These are phyloP conservation scores for Trypanosoma conorhini DNA, from an alignment of 208 protist genomes.

Conservation along the genomic window DNA sequence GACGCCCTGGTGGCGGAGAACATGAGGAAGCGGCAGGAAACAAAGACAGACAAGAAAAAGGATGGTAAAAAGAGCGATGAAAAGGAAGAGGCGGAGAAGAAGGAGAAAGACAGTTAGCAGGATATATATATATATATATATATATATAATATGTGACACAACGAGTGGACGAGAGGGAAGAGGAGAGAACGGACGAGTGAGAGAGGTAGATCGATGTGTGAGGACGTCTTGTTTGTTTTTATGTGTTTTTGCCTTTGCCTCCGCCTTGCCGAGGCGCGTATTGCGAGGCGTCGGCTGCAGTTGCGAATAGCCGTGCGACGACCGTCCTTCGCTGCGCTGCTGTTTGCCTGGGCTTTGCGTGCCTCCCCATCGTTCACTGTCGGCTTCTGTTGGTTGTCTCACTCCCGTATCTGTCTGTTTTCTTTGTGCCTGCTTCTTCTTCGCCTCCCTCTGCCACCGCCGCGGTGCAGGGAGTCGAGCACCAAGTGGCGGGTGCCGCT, in stretches of 20 bases:
- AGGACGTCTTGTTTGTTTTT: neutral
- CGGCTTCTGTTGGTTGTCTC: neutral
- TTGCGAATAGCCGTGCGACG: too few species aligned
- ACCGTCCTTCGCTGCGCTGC: too few species aligned
- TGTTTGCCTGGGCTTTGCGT: too few species aligned
- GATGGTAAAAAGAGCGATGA: slow-evolving; percentile 7
- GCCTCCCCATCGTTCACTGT: neutral
- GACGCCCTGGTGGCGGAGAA: slow-evolving; percentile 82
- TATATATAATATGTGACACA: neutral
- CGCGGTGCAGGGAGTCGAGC: neutral
- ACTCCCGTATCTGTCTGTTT: neutral
- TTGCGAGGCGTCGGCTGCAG: too few species aligned
- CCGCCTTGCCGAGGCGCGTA: too few species aligned
- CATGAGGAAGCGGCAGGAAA: slow-evolving; percentile 52
- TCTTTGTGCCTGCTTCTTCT: neutral
- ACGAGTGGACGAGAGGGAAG: neutral
- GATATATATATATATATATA: neutral
- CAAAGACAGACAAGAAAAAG: slow-evolving; percentile 20
- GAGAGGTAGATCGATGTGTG: neutral
- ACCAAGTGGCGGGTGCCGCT: neutral
- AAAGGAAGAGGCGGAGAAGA: slow-evolving; percentile 9
- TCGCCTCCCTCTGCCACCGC: neutral
- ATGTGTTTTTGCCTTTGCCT: neutral
- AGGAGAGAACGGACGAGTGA: neutral
- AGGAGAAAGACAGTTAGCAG: slow-evolving; percentile 21